These are phyloP conservation scores for Isabelozyma heimii DNA, from an alignment of 805 yeast species.

Conservation along the genomic window DNA sequence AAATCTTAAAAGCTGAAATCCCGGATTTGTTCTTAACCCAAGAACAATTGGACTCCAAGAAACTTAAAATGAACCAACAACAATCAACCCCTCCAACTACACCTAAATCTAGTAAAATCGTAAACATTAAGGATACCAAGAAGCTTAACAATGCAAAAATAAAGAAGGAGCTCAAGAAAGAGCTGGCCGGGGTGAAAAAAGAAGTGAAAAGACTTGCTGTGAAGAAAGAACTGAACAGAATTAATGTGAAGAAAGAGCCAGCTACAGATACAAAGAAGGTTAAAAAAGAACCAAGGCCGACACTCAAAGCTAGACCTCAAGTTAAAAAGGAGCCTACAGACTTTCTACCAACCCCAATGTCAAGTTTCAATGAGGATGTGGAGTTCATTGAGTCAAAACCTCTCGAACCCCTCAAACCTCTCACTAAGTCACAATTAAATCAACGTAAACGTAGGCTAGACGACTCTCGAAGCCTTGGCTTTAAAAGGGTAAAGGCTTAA, in stretches of 20 bases:
- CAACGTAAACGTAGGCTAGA: neutral
- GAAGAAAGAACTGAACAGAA: neutral
- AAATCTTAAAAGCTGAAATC: slow-evolving; percentile 46
- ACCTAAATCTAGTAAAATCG: slow-evolving; percentile 2
- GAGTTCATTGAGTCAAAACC: neutral
- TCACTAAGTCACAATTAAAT: slow-evolving; percentile 9
- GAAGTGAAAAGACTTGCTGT: neutral
- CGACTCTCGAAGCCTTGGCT: neutral
- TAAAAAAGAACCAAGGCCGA: slow-evolving; percentile 3
- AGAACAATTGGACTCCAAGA: slow-evolving; percentile 44
- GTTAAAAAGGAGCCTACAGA: slow-evolving; percentile 6
- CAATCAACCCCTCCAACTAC: slow-evolving; percentile 5
- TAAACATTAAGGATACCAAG: neutral
- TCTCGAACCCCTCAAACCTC: slow-evolving; percentile 6
- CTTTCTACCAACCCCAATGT: slow-evolving; percentile 30
- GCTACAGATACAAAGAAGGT: too few species aligned
- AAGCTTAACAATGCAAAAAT: slow-evolving; percentile 1
- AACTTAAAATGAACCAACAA: slow-evolving; percentile 18
- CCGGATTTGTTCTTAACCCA: slow-evolving; percentile 66
- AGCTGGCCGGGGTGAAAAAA: neutral
- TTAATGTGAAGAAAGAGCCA: slow-evolving; percentile 1
- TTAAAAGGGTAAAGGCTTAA: too few species aligned
- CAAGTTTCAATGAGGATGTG: slow-evolving; percentile 26
- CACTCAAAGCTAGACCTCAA: slow-evolving; percentile 5
- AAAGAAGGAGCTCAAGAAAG: slow-evolving; percentile 3